A percentile compares a stretch with the other conserved stretches of the same genome.
Evolutionary conservation across 148 eudicot genomes (phyloP).

Genomic region (Rhododendron simsii): DNA sequence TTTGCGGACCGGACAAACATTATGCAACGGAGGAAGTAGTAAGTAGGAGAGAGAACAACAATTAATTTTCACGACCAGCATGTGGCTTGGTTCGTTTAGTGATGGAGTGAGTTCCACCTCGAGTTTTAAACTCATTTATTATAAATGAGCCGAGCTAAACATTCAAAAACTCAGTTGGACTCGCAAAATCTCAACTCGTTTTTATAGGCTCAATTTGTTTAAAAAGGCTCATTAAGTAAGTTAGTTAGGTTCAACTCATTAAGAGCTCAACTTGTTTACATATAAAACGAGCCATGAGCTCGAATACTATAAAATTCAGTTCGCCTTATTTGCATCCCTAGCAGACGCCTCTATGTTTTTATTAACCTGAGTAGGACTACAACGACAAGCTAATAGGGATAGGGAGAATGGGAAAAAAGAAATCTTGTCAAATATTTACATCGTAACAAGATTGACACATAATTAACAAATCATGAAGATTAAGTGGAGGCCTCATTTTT

Average conservation of each 20-base stretch:
- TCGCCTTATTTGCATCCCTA: too few relatives aligned
- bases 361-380: not conserved
- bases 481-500: not conserved
- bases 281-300: not conserved
- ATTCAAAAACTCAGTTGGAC: not conserved
- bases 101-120: too few relatives aligned
- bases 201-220: too few relatives aligned
- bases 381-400: not conserved
- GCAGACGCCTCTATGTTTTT: not conserved
- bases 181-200: not conserved
- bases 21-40: too few relatives aligned
- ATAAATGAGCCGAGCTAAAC: not conserved
- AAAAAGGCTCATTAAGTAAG: too few relatives aligned
- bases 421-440: too few relatives aligned
- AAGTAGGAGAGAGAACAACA: too few relatives aligned
- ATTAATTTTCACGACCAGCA: not conserved
- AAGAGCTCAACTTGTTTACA: not conserved
- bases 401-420: too few relatives aligned
- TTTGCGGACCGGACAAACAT: too few relatives aligned
- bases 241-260: not conserved
- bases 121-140: too few relatives aligned
- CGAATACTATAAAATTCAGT: too few relatives aligned
- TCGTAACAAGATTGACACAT: not conserved
- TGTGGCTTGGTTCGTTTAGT: not conserved
- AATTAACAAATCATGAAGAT: not conserved